Base-by-base conservation (phyloP, 106 monocot species). In the Phalaenopsis aphrodite region DNA sequence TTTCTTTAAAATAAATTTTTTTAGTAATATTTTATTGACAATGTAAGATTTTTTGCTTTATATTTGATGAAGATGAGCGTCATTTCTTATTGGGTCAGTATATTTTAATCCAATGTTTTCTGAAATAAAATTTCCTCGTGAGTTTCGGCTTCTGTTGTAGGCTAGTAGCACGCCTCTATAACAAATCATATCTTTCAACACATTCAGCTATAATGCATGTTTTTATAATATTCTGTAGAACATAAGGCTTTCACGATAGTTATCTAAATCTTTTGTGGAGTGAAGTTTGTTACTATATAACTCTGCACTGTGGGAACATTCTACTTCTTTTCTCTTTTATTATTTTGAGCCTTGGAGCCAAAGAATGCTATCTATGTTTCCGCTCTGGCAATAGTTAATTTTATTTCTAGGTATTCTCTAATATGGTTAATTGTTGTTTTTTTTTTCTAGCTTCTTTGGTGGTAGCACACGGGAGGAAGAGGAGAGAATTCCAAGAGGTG, bases 401-500 rank as follows among this genome's bases (percentile, higher is more conserved):
- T 80, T 72, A 4, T 39, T 72, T 72, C 4, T 56, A 7, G 15
- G 55, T 6, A 64, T 58, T 9, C 79, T 57, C 36, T 79, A 74
- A 48, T 21, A 41, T 47, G 5, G 15, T 15, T 6, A 5, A 49
- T 55, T 73, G 3, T 42, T 3, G 3, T 19, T 74, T 72, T 75
- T 83, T 75, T 74, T 61, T 41, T 86, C 23, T 58, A 98, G 98
- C 78, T 94, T 98, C 81, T 98, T 98, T 87, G 90, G 90, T 72
- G 85, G 91, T 46, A 77, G 71, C 39, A 64, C 46, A 47, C 89
- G 92, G 75, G 98, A 98, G 78, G 94, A 98, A 80, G 98, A 98
- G 85, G 98, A 98, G 77, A 86, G 81, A 76, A 91, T 87, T 78
- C 77, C 81, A 24, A 98, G 92, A 89, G 98, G 98, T 80, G 94